Percentiles rank a stretch among this genome's conserved stretches.
phyloP scores from a whole-genome alignment of 345 rosid genomes.

The Acer negundo region DNA sequence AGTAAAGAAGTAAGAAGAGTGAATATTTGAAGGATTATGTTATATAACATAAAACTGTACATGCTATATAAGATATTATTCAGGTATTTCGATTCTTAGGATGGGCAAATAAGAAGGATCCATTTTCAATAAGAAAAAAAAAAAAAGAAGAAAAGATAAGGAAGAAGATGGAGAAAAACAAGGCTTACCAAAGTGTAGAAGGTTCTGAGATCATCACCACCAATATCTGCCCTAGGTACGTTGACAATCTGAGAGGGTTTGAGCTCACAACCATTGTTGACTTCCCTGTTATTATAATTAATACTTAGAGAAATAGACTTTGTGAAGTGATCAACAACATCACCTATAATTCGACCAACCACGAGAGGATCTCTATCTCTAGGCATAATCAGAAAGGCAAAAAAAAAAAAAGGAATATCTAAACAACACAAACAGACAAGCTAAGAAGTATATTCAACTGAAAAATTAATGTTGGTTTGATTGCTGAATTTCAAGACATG shows the following conservation, averaged over 20 bases:
- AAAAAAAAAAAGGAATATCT: background rate
- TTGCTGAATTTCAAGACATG: background rate
- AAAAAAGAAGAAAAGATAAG: too few species aligned
- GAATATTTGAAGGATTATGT: background rate
- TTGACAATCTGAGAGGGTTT: slow-evolving; percentile 54
- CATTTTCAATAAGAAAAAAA: too few species aligned
- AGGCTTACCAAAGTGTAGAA: slow-evolving; percentile 56
- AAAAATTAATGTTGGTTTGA: background rate
- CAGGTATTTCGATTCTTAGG: too few species aligned
- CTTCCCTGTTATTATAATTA: slow-evolving; percentile 34
- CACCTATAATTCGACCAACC: slow-evolving; percentile 65
- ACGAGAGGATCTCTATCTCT: slow-evolving; percentile 58
- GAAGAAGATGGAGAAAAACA: background rate
- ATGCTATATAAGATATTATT: too few species aligned
- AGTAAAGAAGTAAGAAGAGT: too few species aligned
- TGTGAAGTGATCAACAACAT: slow-evolving; percentile 54
- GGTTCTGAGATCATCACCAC: slow-evolving; percentile 60
- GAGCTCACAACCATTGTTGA: slow-evolving; percentile 61
- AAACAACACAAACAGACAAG: too few species aligned
- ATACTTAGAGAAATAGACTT: slow-evolving; percentile 44
- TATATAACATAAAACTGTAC: too few species aligned
- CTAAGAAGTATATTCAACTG: background rate
- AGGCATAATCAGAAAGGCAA: slow-evolving; percentile 23
- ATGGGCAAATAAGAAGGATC: too few species aligned
- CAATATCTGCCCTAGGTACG: slow-evolving; percentile 58